Evolutionary conservation across 2,329 filamentous ascomycete genomes (phyloP), one percentile per base, ranked within the genome.

Genomic region (Calonectria pteridis): DNA sequence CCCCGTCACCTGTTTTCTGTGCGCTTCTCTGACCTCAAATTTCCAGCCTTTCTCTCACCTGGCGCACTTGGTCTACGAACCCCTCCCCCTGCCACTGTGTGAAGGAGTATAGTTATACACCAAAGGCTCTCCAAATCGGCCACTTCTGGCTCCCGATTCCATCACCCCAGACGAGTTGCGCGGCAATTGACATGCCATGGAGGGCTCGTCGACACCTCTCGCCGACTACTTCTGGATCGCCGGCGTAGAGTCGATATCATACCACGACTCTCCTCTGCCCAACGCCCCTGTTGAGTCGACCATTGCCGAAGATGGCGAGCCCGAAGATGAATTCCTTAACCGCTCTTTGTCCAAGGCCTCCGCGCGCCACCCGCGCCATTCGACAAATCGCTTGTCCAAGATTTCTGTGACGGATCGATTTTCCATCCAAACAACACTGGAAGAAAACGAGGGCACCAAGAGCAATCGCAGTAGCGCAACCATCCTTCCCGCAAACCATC

Each of bases 191-290:
- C 83, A 85, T 86, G 88, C 85, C 86, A 92, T 92, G 90, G 90
- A 91, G 82, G 87, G 84, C 85, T 88, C 91, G 73, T 92, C 91
- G 76, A 89, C 88, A 77, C 92, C 92, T 82, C 88, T 94, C 83
- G 92, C 92, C 84, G 92, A 94, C 84, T 94, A 94, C 86, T 94
- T 94, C 84, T 94, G 92, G 92, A 93, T 94, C 83, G 92, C 92
- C 77, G 92, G 92, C 80, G 88, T 94, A 84, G 92, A 94, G 84
- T 90, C 91, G 74, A 88, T 93, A 78, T 89, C 90, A 71, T 93
- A 93, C 85, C 88, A 91, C 75, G 92, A 93, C 77, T 82, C 86
- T 79, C 84, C 84, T 66, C 84, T 84, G 65, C 76, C 81, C 51
- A 76, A 71, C 73, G 76, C 79, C 81, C 77, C 84, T 76, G 86